Percentiles rank a stretch among this genome's conserved stretches.
These are phyloP conservation scores for Dryadomyces sulphureus DNA, from an alignment of 2,329 filamentous ascomycete species.

Conservation along the genomic window DNA sequence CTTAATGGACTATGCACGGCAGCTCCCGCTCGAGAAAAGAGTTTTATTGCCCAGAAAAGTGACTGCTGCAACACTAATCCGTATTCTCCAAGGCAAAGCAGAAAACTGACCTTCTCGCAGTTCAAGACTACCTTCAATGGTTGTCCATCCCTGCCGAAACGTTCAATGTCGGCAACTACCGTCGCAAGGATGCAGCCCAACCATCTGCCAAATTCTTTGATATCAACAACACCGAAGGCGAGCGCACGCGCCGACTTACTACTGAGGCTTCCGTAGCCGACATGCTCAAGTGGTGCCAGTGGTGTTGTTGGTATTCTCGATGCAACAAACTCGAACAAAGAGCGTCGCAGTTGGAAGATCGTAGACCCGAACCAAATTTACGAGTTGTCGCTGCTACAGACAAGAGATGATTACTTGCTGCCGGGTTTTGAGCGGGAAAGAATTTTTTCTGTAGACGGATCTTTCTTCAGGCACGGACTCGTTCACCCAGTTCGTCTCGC, in stretches of 20 bases:
- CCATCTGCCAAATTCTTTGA: conserved; percentile 94
- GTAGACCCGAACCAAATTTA: no score
- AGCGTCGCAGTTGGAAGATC: conserved; percentile 78
- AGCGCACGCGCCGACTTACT: conserved; percentile 73
- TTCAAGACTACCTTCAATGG: conserved; percentile 90
- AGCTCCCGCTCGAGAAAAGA: conserved; percentile 90
- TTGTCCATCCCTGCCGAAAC: conserved; percentile 85
- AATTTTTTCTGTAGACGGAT: no score
- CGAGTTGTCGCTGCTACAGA: no score
- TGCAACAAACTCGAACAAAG: conserved; percentile 91
- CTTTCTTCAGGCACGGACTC: no score
- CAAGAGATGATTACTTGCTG: no score
- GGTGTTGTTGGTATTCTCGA: conserved; percentile 90
- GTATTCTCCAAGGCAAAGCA: background rate
- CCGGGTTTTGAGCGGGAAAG: no score
- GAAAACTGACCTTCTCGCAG: conserved; percentile 26
- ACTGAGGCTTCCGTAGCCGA: conserved; percentile 85
- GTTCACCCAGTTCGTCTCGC: no score
- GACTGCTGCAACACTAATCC: conserved; percentile 17
- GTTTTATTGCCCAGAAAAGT: conserved; percentile 96
- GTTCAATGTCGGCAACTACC: conserved; percentile 96
- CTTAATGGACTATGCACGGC: no score
- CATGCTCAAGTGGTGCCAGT: conserved; percentile 80
- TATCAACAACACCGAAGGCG: conserved; percentile 74
- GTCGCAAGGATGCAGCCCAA: conserved; percentile 76